Conservation (phyloP, 2,329 filamentous ascomycete genomes). For the Xylariaceae sp. region DNA sequence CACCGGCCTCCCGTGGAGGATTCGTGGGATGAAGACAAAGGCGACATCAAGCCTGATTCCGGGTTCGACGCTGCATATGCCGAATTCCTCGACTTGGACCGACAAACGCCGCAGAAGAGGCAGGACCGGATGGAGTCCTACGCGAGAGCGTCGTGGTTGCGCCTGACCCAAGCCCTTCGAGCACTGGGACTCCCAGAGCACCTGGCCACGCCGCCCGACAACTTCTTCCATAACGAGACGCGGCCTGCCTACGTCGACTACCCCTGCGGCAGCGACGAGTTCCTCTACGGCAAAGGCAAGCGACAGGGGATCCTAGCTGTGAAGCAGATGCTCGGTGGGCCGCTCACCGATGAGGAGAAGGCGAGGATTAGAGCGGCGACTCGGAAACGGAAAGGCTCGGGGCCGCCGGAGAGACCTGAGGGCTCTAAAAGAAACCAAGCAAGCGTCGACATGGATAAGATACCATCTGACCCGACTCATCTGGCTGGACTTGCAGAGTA, state of each 20-base stretch:
- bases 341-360: background rate
- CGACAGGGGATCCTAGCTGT: constrained; percentile 5
- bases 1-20: background rate
- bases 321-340: constrained; percentile 2
- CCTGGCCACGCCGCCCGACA: background rate
- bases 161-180: background rate
- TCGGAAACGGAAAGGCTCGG: background rate
- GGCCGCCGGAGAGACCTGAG: background rate
- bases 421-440: background rate
- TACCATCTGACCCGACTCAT: background rate
- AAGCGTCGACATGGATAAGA: background rate
- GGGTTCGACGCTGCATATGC: constrained; percentile 2
- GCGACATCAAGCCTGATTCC: background rate
- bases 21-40: constrained; percentile 1
- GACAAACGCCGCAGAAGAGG: background rate
- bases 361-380: background rate
- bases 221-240: constrained; percentile 6
- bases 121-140: background rate
- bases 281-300: constrained; percentile 1
- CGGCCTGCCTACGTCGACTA: constrained; percentile 9
- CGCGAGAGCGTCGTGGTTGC: background rate
- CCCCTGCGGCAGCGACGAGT: constrained; percentile 4
- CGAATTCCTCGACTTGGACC: background rate
- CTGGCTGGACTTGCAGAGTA: background rate
- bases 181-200: background rate